Conservation (phyloP, 2,329 filamentous ascomycete genomes). For the Curvularia spicifera region DNA sequence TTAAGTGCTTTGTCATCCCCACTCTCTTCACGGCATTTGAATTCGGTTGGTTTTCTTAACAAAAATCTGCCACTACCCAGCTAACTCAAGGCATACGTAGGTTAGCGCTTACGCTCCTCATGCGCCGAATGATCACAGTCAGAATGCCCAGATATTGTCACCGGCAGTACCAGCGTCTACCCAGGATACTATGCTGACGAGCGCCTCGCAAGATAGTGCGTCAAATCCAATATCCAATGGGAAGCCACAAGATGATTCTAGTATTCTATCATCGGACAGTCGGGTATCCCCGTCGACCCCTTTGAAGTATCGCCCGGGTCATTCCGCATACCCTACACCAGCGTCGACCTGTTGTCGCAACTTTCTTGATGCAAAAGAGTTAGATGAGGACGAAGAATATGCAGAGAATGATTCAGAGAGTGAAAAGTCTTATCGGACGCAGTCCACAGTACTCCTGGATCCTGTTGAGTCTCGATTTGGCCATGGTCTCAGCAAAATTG, state of each 20-base stretch:
- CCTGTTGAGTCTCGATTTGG: not conserved
- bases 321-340: not conserved
- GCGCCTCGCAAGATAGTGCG: not conserved
- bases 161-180: slow-evolving; percentile 4
- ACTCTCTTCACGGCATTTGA: not conserved
- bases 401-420: not conserved
- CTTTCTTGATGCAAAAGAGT: not conserved
- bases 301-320: not conserved
- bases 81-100: not conserved
- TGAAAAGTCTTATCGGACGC: not conserved
- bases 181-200: not conserved
- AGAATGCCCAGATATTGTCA: not conserved
- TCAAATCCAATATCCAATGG: not conserved
- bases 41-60: not conserved
- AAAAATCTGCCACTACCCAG: not conserved
- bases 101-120: not conserved
- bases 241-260: not conserved
- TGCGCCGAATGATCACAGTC: not conserved
- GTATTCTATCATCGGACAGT: not conserved
- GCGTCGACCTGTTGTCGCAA: not conserved
- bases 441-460: not conserved
- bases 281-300: not conserved
- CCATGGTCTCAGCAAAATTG: not conserved
- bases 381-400: not conserved
- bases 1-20: not conserved